Evolutionary conservation across 2,329 filamentous ascomycete genomes (phyloP).

Genomic region (Aureobasidium namibiae): DNA sequence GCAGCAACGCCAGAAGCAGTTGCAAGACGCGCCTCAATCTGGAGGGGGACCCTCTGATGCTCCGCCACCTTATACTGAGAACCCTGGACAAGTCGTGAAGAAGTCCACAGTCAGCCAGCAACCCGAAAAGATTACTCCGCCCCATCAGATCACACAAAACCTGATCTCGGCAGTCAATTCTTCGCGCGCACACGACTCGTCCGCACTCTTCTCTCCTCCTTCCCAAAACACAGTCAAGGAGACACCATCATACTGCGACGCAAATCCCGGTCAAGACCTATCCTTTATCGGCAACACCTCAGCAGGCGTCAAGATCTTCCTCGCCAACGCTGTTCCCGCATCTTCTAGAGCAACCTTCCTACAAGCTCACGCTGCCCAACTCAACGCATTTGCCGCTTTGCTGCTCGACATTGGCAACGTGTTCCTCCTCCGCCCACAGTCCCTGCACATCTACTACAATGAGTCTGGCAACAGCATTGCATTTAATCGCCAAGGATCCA

Average conservation of each 20-base stretch:
- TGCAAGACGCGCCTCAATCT: background rate
- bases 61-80: conserved; percentile 26
- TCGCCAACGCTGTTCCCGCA: conserved; percentile 47
- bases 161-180: conserved; percentile 71
- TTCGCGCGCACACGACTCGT: conserved; percentile 67
- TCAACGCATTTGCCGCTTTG: conserved; percentile 62
- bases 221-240: conserved; percentile 68
- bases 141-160: conserved; percentile 54
- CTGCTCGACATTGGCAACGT: conserved; percentile 62
- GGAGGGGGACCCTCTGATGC: conserved; percentile 17
- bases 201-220: conserved; percentile 63
- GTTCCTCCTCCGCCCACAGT: conserved; percentile 61
- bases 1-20: conserved; percentile 23
- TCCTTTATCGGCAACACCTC: conserved; percentile 60
- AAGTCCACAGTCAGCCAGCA: conserved; percentile 22
- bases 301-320: conserved; percentile 66
- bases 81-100: conserved; percentile 12
- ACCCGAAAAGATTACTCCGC: conserved; percentile 30
- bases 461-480: conserved; percentile 73
- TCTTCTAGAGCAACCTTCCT: conserved; percentile 51
- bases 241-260: conserved; percentile 74
- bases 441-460: conserved; percentile 84
- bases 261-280: conserved; percentile 64
- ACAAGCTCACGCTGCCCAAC: conserved; percentile 47
- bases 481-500: conserved; percentile 77